phyloP scores from a whole-genome alignment of 192 early-diverging fungal species.

The Coemansia asiatica region DNA sequence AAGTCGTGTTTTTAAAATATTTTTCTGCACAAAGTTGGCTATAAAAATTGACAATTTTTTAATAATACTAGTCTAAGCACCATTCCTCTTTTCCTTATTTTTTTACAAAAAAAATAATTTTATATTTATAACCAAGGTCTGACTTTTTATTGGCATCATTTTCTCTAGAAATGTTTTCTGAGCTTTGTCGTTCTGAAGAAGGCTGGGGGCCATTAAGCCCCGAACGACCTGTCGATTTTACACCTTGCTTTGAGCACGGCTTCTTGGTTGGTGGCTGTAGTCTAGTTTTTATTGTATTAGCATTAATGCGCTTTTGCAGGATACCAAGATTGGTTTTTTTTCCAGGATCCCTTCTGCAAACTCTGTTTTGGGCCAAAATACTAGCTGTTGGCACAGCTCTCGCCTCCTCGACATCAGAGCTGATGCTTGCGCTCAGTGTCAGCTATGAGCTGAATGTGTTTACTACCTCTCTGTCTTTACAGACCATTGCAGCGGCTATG shows the following conservation, averaged over 20 bases:
- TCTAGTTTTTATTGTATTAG: conserved; percentile 23
- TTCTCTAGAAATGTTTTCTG: background rate
- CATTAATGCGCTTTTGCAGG: conserved; percentile 16
- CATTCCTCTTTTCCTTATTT: background rate
- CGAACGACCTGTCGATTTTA: conserved; percentile 45
- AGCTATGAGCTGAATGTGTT: conserved; percentile 13
- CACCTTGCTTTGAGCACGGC: conserved; percentile 47
- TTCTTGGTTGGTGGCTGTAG: conserved; percentile 23
- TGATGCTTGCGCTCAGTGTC: conserved; percentile 9
- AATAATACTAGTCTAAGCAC: too few species aligned
- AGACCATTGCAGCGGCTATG: conserved; percentile 25
- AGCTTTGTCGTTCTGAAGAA: conserved; percentile 37
- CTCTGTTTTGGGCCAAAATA: conserved; percentile 34
- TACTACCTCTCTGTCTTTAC: conserved; percentile 26
- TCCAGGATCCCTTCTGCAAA: conserved; percentile 6
- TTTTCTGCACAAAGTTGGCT: background rate
- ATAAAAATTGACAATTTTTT: too few species aligned
- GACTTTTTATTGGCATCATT: background rate
- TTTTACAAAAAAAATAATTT: background rate
- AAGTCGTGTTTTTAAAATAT: background rate
- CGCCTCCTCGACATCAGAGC: conserved; percentile 30
- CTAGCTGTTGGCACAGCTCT: conserved; percentile 17
- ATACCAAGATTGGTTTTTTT: background rate
- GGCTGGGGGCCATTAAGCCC: conserved; percentile 56
- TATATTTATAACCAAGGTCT: background rate